These are phyloP conservation scores for Boletus patriciae DNA, from an alignment of 768 basidiomycete genomes.

Conservation along the genomic window DNA sequence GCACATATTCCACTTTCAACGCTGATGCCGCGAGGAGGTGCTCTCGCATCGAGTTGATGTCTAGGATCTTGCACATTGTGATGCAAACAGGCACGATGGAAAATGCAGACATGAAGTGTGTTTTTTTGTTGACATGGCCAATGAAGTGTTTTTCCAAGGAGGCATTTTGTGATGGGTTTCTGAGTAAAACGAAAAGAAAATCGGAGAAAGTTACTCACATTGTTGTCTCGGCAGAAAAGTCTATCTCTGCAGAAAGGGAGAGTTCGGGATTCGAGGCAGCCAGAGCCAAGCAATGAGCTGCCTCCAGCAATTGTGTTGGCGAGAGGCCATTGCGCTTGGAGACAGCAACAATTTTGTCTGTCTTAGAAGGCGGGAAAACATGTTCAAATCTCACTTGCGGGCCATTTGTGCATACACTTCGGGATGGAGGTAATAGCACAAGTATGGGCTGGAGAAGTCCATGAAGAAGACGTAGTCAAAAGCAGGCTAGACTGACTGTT, in stretches of 20 bases:
- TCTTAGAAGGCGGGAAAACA: neutral
- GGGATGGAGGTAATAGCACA: neutral
- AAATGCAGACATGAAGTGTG: constrained; percentile 1
- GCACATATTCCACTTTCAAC: neutral
- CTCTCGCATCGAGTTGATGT: neutral
- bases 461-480: neutral
- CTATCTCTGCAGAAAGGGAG: neutral
- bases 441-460: neutral
- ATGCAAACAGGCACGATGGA: constrained; percentile 4
- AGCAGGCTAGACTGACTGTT: neutral
- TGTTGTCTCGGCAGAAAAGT: constrained; percentile 4
- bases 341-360: constrained; percentile 3
- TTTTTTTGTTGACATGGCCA: neutral
- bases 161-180: neutral
- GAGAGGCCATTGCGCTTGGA: constrained; percentile 2
- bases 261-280: constrained; percentile 8
- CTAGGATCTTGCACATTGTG: constrained; percentile 1
- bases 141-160: constrained; percentile 1
- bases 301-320: constrained; percentile 12
- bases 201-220: neutral
- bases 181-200: neutral
- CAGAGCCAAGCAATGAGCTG: constrained; percentile 14
- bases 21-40: neutral
- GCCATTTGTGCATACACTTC: neutral
- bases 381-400: constrained; percentile 3